Evolutionary conservation across 768 basidiomycete species (phyloP), one percentile per base, ranked within the genome.

Genomic region (Leccinellum albellum): DNA sequence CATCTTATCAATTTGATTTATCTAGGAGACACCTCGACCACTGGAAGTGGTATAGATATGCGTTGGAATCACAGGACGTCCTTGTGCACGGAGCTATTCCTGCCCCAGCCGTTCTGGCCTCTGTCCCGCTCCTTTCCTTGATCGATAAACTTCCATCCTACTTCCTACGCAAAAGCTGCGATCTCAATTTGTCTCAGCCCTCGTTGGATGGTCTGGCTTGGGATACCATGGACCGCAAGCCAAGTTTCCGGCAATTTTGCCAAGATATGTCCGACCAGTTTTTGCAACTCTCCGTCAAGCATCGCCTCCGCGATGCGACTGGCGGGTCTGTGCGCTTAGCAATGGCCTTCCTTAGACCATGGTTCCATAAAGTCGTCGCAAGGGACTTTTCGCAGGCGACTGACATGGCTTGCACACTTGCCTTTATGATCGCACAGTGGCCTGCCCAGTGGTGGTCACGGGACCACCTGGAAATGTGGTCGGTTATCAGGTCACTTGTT

Each of bases 11-110:
- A 62, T 14, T n/a, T 28, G 4, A 15, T 37, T 45, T 35, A 10
- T 49, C 1, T 59, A 88, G 86, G 61, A 83, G 83, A 50, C 80
- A 82, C 61, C 68, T 74, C 28, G 81, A 86, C 60, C 82, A 88
- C 67, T 85, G 84, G 84, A 87, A 85, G 70, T 91, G 88, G 89
- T 82, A 85, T 58, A 82, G 82, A 56, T 87, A 84, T 65, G 85
- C 87, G 10, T 75, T 85, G 57, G 89, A 91, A 66, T 85, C 89
- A 10, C 89, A 91, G 66, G 81, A 84, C 57, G 88, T 89, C 32
- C 83, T 91, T 55, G 79, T 90, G 37, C 77, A 86, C 65, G 86
- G 85, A 29, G 81, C 79, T 63, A 82, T 91, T 57, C 87, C 89
- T 32, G 75, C 78, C 21, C 74, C 77, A 21, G 87, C 88, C 9